These are phyloP conservation scores for Exophiala sp. DNA, from an alignment of 2,329 filamentous ascomycete species.

Conservation along the genomic window DNA sequence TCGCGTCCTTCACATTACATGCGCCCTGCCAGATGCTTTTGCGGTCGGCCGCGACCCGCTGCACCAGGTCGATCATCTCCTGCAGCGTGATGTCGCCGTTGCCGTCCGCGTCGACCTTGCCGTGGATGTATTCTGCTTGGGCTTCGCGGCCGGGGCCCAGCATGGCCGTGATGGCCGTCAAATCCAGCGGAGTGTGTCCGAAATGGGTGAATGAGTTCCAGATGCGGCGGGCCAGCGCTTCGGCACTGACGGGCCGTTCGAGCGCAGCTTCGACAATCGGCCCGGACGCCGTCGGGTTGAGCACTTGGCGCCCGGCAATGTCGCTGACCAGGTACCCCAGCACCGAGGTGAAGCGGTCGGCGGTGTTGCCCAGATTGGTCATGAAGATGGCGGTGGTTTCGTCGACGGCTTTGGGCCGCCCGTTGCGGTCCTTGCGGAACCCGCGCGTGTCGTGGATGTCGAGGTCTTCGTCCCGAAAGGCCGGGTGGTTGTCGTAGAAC, in stretches of 20 bases:
- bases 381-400: conserved; percentile 15
- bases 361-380: conserved; percentile 15
- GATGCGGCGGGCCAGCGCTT: conserved; percentile 33
- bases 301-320: conserved; percentile 15
- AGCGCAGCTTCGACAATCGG: conserved; percentile 30
- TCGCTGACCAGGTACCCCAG: conserved; percentile 16
- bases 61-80: conserved; percentile 33
- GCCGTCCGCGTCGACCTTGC: conserved; percentile 31
- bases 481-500: conserved; percentile 11
- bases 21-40: conserved; percentile 32
- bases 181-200: conserved; percentile 27
- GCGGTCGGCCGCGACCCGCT: conserved; percentile 31
- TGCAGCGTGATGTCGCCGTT: conserved; percentile 35
- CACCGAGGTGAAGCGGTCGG: conserved; percentile 14
- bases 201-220: conserved; percentile 32
- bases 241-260: conserved; percentile 30
- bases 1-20: conserved; percentile 34
- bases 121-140: conserved; percentile 32
- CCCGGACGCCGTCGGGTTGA: conserved; percentile 28
- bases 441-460: conserved; percentile 18
- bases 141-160: conserved; percentile 27
- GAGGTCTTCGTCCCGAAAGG: conserved; percentile 16
- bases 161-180: conserved; percentile 30
- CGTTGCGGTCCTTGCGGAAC: conserved; percentile 13
- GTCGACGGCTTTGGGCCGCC: conserved; percentile 3